Evolutionary conservation across 495 filamentous ascomycete genomes (phyloP), one percentile per base, ranked within the genome.

Genomic region (Neurospora pannonica): DNA sequence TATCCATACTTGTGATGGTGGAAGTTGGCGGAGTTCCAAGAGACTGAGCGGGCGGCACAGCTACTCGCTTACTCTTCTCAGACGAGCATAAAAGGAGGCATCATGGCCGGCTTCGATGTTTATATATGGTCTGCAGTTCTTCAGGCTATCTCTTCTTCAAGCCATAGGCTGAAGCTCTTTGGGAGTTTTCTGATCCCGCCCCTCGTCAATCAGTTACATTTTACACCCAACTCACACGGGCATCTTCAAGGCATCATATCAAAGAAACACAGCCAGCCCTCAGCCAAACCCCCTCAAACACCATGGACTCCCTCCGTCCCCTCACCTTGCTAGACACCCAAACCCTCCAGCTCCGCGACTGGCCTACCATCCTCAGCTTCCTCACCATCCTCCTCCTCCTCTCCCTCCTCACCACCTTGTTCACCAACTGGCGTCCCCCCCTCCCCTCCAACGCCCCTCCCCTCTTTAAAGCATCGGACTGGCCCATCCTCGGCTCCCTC

Each of bases 401-500:
- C 40, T 42, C 40, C 40, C 21, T 76, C 13, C 36, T 76, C 11
- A 71, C 74, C 36, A 73, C 42, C 13, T 36, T 73, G 21, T 48
- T 62, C 71, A 13, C 21, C 43, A n/a, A 75, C 11, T 70, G 60
- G 71, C 74, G 77, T 46, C 77, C 77, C 77, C 70, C 78, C 77
- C 36, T 37, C 7, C 36, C 36, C 36, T 8, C 36, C 36, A 37
- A 37, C 36, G 36, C 36, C 36, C 36, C 36, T 31, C 67, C 34
- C 13, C 74, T 75, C 40, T 71, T 74, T 31, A 76, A 74, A 69
- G n/a, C 36, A 9, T 70, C 38, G 3, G 78, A 74, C 70, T 77
- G 73, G 74, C 77, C 78, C 0, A 70, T 78, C 31, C 0, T 80
- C 9, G 77, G 78, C 28, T 60, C 77, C 37, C 40, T 77, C 24